These are phyloP conservation scores for Rutidosis leptorrhynchoides DNA, from an alignment of 129 eudicot species.

Conservation along the genomic window DNA sequence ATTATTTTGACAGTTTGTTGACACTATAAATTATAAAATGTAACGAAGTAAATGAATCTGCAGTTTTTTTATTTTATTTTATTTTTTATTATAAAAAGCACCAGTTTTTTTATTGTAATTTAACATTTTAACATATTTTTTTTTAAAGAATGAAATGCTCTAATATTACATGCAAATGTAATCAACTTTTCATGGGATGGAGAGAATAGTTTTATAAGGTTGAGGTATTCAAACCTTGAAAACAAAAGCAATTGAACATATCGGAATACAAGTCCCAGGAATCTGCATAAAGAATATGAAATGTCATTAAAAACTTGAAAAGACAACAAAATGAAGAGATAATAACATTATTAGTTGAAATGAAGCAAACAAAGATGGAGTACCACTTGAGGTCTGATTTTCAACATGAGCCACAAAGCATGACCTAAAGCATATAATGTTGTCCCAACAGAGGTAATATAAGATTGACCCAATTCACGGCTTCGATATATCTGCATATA, in stretches of 20 bases:
- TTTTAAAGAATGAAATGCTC: not conserved
- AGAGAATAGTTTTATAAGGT: not conserved
- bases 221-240: conserved; percentile 57
- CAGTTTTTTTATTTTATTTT: too few species aligned
- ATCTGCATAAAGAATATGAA: conserved; percentile 37
- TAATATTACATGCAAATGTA: not conserved
- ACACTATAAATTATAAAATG: not conserved
- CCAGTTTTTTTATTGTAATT: too few species aligned
- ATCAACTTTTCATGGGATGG: not conserved
- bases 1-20: not conserved
- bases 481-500: conserved; percentile 83
- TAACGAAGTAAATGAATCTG: not conserved
- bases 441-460: conserved; percentile 69
- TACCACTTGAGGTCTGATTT: conserved; percentile 89
- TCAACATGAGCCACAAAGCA: conserved; percentile 74
- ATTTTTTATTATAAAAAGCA: too few species aligned
- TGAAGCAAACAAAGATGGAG: not conserved
- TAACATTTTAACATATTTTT: not conserved
- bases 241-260: conserved; percentile 58
- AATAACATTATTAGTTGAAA: not conserved
- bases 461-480: conserved; percentile 90
- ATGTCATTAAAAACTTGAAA: not conserved
- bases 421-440: conserved; percentile 65
- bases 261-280: conserved; percentile 87
- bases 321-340: not conserved